phyloP scores from a whole-genome alignment of 164 flowering plant genomes.

The Magnolia changhungtana region DNA sequence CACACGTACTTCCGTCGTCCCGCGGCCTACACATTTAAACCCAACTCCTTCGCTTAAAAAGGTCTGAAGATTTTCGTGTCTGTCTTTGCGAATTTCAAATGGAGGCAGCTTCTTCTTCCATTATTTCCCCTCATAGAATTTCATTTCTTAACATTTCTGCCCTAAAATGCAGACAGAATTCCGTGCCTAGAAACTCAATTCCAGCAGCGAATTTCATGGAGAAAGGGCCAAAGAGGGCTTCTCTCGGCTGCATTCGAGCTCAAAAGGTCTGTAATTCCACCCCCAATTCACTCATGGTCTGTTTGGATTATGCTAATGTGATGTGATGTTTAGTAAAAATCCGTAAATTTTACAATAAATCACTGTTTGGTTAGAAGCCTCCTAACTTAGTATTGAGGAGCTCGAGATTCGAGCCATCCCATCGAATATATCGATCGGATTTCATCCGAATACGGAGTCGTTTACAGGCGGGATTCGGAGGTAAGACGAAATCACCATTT shows the following conservation, averaged over 20 bases:
- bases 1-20: not conserved
- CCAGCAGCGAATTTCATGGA: conserved; percentile 1
- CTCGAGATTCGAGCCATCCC: not conserved
- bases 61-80: not conserved
- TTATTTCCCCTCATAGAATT: conserved; percentile 7
- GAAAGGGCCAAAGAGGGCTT: not conserved
- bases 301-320: not conserved
- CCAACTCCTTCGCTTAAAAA: not conserved
- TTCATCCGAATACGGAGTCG: too few species aligned
- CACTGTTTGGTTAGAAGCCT: too few species aligned
- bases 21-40: not conserved
- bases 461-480: not conserved
- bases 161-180: conserved; percentile 2
- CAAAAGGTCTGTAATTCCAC: conserved; percentile 13
- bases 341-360: too few species aligned
- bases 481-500: not conserved
- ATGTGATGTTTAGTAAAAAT: too few species aligned
- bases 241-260: conserved; percentile 14
- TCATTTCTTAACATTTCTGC: conserved; percentile 2
- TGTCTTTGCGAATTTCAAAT: not conserved
- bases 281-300: not conserved
- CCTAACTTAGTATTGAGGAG: not conserved
- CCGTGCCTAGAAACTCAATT: conserved; percentile 1
- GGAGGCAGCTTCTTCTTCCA: conserved; percentile 1
- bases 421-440: too few species aligned